Evolutionary conservation across 495 filamentous ascomycete genomes (phyloP).

Genomic region (Penicillium argentinense): DNA sequence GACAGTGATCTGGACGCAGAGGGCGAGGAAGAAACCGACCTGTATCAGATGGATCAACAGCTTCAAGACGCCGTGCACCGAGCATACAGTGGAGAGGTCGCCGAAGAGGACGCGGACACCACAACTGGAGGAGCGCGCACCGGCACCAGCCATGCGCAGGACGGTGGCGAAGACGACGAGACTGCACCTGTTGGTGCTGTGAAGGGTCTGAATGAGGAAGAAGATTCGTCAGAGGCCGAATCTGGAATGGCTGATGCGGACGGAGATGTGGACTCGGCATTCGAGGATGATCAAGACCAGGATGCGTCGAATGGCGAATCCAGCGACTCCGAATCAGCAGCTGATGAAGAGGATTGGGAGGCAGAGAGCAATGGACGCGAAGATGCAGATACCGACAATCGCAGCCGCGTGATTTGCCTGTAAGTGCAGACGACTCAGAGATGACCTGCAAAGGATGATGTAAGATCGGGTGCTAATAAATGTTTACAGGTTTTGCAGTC

Average conservation of each 20-base stretch:
- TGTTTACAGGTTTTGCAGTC: slow-evolving; percentile 64
- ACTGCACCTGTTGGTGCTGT: slow-evolving; percentile 73
- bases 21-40: slow-evolving; percentile 50
- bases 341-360: slow-evolving; percentile 67
- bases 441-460: no score
- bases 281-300: slow-evolving; percentile 38
- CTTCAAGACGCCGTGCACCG: slow-evolving; percentile 53
- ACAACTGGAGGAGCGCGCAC: slow-evolving; percentile 26
- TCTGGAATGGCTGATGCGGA: slow-evolving; percentile 43
- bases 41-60: slow-evolving; percentile 48
- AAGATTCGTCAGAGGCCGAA: slow-evolving; percentile 43
- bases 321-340: slow-evolving; percentile 66
- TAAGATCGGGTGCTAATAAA: slow-evolving; percentile 19
- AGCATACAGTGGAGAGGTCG: slow-evolving; percentile 52
- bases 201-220: slow-evolving; percentile 60
- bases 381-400: slow-evolving; percentile 64
- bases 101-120: slow-evolving; percentile 43
- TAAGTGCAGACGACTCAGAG: slow-evolving; percentile 44
- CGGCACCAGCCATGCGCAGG: slow-evolving; percentile 32
- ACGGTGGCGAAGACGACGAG: slow-evolving; percentile 45
- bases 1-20: slow-evolving; percentile 56
- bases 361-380: slow-evolving; percentile 62
- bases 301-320: slow-evolving; percentile 54
- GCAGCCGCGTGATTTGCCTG: slow-evolving; percentile 63
- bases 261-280: slow-evolving; percentile 44